Percentiles rank a stretch among this genome's conserved stretches.
Conservation (phyloP, 1,139 yeast genomes). For the Geotrichum bryndzae region DNA sequence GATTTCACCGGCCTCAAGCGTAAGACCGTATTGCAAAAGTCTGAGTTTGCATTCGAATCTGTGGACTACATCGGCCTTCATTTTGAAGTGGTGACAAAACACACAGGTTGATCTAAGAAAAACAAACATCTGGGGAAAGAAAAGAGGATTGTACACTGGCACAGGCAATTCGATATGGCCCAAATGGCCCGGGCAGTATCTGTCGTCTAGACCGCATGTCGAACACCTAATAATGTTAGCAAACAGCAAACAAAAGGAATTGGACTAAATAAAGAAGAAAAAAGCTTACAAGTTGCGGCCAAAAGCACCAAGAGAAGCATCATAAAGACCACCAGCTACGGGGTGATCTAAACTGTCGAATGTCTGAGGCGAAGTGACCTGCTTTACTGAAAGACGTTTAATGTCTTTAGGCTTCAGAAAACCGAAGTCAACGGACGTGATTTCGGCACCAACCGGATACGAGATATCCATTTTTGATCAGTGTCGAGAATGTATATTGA, state of each 20-base stretch:
- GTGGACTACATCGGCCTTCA: conserved; percentile 64
- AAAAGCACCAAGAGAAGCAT: conserved; percentile 90
- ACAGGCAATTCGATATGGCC: conserved; percentile 97
- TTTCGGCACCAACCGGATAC: conserved; percentile 92
- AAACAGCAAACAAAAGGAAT: conserved; percentile 17
- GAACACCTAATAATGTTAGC: conserved; percentile 47
- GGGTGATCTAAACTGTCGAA: conserved; percentile 97
- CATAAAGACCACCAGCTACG: conserved; percentile 86
- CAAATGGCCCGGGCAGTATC: conserved; percentile 95
- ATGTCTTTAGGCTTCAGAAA: conserved; percentile 78
- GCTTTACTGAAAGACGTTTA: conserved; percentile 82
- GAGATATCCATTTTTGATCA: conserved; percentile 71
- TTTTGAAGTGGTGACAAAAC: conserved; percentile 80
- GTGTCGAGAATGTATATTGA: not conserved
- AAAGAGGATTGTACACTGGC: conserved; percentile 91
- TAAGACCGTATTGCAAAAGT: conserved; percentile 80
- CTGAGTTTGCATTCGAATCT: conserved; percentile 70
- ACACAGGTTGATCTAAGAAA: conserved; percentile 81
- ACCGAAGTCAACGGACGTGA: conserved; percentile 87
- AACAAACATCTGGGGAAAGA: conserved; percentile 84
- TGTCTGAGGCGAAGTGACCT: conserved; percentile 89
- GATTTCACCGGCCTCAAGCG: conserved; percentile 68
- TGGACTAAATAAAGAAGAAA: not conserved
- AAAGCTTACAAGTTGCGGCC: conserved; percentile 53
- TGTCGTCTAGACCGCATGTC: conserved; percentile 93